Base-by-base conservation (phyloP, 2,329 filamentous ascomycete genomes). In the Scytalidium lignicola region DNA sequence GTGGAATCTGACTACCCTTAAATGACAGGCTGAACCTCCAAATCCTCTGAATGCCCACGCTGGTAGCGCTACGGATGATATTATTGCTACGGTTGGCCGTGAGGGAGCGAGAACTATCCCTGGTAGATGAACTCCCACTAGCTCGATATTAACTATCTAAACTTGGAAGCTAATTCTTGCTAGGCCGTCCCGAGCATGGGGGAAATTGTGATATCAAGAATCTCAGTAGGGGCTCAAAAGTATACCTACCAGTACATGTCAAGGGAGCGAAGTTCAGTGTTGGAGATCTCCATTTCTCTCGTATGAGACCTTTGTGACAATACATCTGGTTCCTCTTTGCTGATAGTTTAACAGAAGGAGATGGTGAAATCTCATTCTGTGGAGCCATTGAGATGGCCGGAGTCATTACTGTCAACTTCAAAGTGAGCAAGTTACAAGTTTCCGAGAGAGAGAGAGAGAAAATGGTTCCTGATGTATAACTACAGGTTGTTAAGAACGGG, bases 191-290 rank as follows among this genome's bases (percentile, higher is more conserved):
- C 0, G 90, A 95, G 61, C 87, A 95, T 58, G 91, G 91, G 13
- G 91, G 90, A 0, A 95, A 95, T 61, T 93, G 89, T 63, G 90
- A 96, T 58, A 93, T 95, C 67, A 95, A 95, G 72, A 93, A 93
- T 60, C 74, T 95, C 23, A 86, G 80, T 1, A 74, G 88, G 6
- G 89, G 88, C 2, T 85, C 78, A 50, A 92, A 91, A 63, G 87
- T 95, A 0, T 96, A 90, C 64, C 76, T 96, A 1, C 91, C 91
- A 0, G 86, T 96, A 0, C 90, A 95, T 60, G 88, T 96, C 3
- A 70, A 77, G 0, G 91, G 91, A 0, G 91, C 90, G 41, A 95
- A 95, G 63, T 96, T 96, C 68, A 87, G 81, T 41, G 91, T 96
- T 0, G 91, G 91, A 12, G 91, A 96, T 64, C 70, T 95, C 29